phyloP scores from a whole-genome alignment of 768 basidiomycete genomes.

The Suillus lakei region DNA sequence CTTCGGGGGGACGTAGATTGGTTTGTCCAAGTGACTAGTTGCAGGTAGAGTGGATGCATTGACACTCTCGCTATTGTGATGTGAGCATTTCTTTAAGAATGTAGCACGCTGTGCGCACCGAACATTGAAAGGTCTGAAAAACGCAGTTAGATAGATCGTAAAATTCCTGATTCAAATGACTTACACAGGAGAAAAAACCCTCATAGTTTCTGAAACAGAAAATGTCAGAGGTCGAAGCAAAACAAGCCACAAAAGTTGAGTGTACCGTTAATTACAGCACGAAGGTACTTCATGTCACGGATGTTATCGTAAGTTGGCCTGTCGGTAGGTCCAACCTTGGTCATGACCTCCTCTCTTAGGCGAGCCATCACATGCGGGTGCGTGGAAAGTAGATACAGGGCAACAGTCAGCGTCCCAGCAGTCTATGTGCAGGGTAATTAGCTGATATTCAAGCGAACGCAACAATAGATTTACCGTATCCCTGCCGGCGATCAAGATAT shows the following conservation, averaged over 20 bases:
- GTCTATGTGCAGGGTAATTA: conserved; percentile 43
- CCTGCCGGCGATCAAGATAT: conserved; percentile 40
- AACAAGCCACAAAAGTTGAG: not conserved
- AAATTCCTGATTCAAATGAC: not conserved
- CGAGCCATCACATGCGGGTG: conserved; percentile 51
- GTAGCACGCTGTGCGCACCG: conserved; percentile 34
- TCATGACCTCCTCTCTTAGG: conserved; percentile 59
- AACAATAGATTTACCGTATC: conserved; percentile 8
- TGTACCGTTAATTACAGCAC: conserved; percentile 67
- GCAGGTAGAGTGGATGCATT: conserved; percentile 53
- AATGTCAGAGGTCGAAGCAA: not conserved
- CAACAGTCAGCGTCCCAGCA: conserved; percentile 39
- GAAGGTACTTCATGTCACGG: conserved; percentile 63
- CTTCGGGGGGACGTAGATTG: conserved; percentile 42
- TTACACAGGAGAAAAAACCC: conserved; percentile 57
- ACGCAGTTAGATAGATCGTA: not conserved
- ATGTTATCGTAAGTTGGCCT: conserved; percentile 60
- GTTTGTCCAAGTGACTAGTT: conserved; percentile 19
- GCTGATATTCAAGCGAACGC: conserved; percentile 21
- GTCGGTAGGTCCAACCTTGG: conserved; percentile 50
- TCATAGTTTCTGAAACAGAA: conserved; percentile 49
- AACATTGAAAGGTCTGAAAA: conserved; percentile 50
- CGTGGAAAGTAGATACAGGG: conserved; percentile 51
- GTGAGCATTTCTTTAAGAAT: conserved; percentile 10
- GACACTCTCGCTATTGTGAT: conserved; percentile 44